Percentiles rank a stretch among this genome's conserved stretches.
Conservation (phyloP, 257 asterid species). For the Fraxinus americana region DNA sequence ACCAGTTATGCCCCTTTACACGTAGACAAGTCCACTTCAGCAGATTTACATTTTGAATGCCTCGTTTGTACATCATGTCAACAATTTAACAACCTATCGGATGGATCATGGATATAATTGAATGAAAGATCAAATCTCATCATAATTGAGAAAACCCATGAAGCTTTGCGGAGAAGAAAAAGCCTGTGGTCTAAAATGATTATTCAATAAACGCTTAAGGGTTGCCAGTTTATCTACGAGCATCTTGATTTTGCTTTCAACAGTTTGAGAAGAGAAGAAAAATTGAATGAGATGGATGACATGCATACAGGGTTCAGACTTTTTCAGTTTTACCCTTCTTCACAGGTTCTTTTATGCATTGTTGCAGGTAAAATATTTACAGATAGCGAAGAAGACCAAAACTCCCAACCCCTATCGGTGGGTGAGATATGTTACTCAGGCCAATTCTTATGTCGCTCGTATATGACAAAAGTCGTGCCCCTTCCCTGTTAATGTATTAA, state of each 20-base stretch:
- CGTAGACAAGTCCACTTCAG: too few relatives aligned
- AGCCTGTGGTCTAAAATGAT: background rate
- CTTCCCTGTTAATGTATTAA: background rate
- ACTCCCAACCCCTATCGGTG: conserved; percentile 85
- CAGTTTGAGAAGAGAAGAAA: background rate
- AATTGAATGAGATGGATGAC: too few relatives aligned
- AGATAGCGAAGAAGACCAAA: conserved; percentile 84
- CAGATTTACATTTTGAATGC: too few relatives aligned
- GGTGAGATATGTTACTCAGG: conserved; percentile 97
- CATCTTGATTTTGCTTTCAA: background rate
- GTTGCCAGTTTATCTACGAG: background rate
- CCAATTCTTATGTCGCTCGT: conserved; percentile 98
- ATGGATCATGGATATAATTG: background rate
- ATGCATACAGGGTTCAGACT: background rate
- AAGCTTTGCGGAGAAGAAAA: too few relatives aligned
- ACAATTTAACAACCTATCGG: background rate
- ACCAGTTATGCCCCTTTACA: too few relatives aligned
- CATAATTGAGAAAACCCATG: too few relatives aligned
- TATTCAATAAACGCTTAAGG: background rate
- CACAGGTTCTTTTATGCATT: conserved; percentile 12
- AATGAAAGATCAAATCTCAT: too few relatives aligned
- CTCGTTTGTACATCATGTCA: too few relatives aligned
- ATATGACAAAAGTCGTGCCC: conserved; percentile 40
- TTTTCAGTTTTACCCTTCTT: background rate
- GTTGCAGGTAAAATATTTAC: conserved; percentile 88